Base-by-base conservation (phyloP, 768 basidiomycete genomes). In the Suillus alpinus region DNA sequence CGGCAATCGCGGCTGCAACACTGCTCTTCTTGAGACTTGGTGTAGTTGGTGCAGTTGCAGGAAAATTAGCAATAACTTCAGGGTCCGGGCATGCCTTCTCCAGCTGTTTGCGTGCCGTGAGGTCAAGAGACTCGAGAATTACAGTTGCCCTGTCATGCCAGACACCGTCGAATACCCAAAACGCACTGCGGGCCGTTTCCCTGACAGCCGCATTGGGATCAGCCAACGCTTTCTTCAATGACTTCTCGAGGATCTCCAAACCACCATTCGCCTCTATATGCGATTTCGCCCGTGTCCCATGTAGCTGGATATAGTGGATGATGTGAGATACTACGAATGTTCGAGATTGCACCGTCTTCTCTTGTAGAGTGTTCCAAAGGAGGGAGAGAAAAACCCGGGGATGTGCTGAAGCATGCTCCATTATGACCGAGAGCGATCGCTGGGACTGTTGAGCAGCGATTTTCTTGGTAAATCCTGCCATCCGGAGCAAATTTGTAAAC, bases 391-490 rank as follows among this genome's bases (percentile, higher is more conserved):
- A 70, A 4, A 83, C 71, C 32, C 88, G 86, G 10, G 94, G 87
- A 63, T 87, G 89, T 51, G 85, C 79, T 3, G 92, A 87, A 2
- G 87, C 83, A 66, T 89, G 75, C 1, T 78, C 79, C 20, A 98
- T 84, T 61, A 98, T 78, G n/a, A 80, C 74, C 1, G 81, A 80
- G 9, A 92, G 82, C 1, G 86, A 80, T 2, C 81, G 78, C 71
- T 98, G 97, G 0, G 95, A 92, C 61, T 89, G 89, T 59, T 93
- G 88, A 4, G 91, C 93, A 26, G 86, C 84, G 52, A 98, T 87
- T 72, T 95, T 96, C 76, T 99, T 99, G 36, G 95, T 98, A 58
- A 92, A 87, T 8, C 86, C 87, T 32, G 91, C 86, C 91, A 98
- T 90, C 63, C 86, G 87, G 44, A 95, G 79, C 13, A 95, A 82